Evolutionary conservation across 1,284 basidiomycete species (phyloP).

Genomic region (Papiliotrema flavescens): DNA sequence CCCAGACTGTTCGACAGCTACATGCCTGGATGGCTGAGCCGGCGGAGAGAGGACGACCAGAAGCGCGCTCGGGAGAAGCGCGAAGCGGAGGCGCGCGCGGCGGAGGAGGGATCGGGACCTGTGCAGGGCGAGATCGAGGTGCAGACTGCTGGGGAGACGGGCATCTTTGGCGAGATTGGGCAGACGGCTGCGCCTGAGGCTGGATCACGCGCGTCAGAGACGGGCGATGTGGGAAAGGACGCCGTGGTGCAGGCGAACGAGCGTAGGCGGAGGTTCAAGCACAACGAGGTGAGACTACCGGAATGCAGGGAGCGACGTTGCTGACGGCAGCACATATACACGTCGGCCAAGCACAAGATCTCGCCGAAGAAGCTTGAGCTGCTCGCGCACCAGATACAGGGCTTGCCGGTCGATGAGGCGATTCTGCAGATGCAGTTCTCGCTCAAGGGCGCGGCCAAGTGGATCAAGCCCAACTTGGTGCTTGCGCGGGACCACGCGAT

Average conservation of each 20-base stretch:
- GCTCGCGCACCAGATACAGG: conserved; percentile 79
- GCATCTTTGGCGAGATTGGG: neutral
- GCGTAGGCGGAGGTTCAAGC: neutral
- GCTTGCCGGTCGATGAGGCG: conserved; percentile 86
- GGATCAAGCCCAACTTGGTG: conserved; percentile 83
- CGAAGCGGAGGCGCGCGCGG: neutral
- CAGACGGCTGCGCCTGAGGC: neutral
- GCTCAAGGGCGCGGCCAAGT: conserved; percentile 76
- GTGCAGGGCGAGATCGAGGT: neutral
- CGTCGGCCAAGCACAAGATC: conserved; percentile 65
- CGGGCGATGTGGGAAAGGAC: neutral
- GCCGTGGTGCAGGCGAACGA: neutral
- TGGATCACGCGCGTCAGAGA: neutral
- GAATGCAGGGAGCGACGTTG: neutral
- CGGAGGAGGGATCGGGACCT: neutral
- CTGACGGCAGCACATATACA: neutral
- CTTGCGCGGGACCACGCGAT: conserved; percentile 84
- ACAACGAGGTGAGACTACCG: neutral
- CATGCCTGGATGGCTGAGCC: neutral
- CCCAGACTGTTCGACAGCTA: neutral
- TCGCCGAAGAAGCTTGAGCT: conserved; percentile 88
- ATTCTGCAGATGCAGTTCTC: conserved; percentile 96
- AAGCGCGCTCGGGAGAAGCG: no score
- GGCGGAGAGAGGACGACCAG: neutral
- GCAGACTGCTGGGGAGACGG: neutral